These are phyloP conservation scores for Beverwykella pulmonaria DNA, from an alignment of 495 filamentous ascomycete genomes.

Conservation along the genomic window DNA sequence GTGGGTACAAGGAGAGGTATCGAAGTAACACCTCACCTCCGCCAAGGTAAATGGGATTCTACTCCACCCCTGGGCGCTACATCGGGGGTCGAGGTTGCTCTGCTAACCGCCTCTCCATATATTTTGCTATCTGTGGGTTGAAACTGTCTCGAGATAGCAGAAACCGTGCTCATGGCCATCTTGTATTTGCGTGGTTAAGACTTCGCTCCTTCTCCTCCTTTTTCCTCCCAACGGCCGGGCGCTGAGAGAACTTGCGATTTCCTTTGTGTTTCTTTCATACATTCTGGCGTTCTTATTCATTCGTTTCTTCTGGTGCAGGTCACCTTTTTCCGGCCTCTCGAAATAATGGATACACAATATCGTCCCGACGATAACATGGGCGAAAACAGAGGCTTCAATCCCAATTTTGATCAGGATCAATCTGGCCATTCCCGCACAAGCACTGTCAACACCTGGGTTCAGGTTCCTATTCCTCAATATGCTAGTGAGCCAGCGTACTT, in stretches of 20 bases:
- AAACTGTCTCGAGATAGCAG: conserved; percentile 9
- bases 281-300: conserved; percentile 4
- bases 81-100: background rate
- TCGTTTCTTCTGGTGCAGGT: conserved; percentile 17
- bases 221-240: conserved; percentile 19
- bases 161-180: background rate
- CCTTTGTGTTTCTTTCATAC: conserved; percentile 4
- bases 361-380: background rate
- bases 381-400: conserved; percentile 10
- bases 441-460: conserved; percentile 13
- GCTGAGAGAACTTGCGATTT: background rate
- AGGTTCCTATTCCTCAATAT: background rate
- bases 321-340: conserved; percentile 7
- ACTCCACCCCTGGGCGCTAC: conserved; percentile 13
- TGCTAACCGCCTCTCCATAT: conserved; percentile 9
- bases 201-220: background rate
- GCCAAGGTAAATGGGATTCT: conserved; percentile 18
- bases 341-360: conserved; percentile 30
- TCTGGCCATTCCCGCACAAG: conserved; percentile 12
- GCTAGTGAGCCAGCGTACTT: background rate
- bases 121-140: background rate
- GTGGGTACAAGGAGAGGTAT: conserved; percentile 25
- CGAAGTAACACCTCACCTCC: conserved; percentile 16
- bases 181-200: background rate
- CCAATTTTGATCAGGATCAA: conserved; percentile 8